Conservation (phyloP, 2,329 filamentous ascomycete genomes). For the Chaetomium strumarium region DNA sequence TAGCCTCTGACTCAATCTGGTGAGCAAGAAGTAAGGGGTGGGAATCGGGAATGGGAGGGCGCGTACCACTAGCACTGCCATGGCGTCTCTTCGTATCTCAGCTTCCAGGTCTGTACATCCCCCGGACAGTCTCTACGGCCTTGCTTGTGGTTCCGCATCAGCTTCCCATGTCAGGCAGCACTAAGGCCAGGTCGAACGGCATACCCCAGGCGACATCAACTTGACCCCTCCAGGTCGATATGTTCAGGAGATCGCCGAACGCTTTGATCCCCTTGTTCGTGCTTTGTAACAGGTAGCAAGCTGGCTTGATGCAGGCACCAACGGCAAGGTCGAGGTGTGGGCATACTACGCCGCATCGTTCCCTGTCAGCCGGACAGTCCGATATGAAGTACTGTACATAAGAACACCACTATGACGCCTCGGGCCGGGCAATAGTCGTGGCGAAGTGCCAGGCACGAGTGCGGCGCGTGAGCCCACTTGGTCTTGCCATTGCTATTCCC, state of each 20-base stretch:
- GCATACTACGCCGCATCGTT: slow-evolving; percentile 9
- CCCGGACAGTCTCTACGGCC: background rate
- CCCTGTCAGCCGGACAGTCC: slow-evolving; percentile 19
- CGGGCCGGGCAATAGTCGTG: slow-evolving; percentile 2
- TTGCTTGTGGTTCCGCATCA: background rate
- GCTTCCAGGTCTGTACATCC: background rate
- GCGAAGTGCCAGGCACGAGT: background rate
- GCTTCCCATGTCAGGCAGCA: too few relatives aligned
- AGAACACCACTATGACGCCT: slow-evolving; percentile 11
- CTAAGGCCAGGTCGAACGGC: too few relatives aligned
- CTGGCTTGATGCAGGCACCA: slow-evolving; percentile 4
- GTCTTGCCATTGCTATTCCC: background rate
- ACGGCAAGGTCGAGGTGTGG: background rate
- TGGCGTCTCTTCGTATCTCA: background rate
- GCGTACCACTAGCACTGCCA: slow-evolving; percentile 8
- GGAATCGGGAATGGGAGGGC: background rate
- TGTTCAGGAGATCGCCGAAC: background rate
- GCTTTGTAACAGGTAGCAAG: background rate
- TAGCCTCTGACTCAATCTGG: slow-evolving; percentile 2
- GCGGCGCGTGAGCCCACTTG: background rate
- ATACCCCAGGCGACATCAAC: too few relatives aligned
- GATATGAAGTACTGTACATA: slow-evolving; percentile 5
- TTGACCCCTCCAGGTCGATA: too few relatives aligned
- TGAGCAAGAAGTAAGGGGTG: slow-evolving; percentile 1
- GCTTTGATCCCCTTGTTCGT: background rate